phyloP scores from a whole-genome alignment of 208 protist genomes.

The Trypanosoma cruzi region DNA sequence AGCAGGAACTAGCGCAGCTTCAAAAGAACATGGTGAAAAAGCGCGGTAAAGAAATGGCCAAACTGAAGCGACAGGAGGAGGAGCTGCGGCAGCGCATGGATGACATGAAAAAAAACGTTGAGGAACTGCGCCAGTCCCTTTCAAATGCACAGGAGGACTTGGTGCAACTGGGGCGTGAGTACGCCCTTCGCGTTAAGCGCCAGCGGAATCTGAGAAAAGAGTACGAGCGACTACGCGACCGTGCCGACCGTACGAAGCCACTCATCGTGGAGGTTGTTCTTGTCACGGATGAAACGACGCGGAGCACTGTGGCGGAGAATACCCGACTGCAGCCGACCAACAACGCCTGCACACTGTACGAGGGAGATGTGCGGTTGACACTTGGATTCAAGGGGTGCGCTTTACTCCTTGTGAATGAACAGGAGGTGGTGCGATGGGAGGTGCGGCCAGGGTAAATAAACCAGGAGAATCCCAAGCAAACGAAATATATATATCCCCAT shows the following conservation, averaged over 20 bases:
- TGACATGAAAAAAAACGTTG: constrained; percentile 29
- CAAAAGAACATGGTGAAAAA: constrained; percentile 28
- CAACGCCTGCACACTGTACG: constrained; percentile 26
- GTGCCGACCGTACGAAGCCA: constrained; percentile 17
- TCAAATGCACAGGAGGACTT: constrained; percentile 37
- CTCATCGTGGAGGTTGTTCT: constrained; percentile 35
- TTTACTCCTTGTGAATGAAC: constrained; percentile 50
- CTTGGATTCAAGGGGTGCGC: constrained; percentile 34
- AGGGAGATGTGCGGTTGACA: constrained; percentile 31
- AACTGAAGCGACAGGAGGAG: constrained; percentile 55
- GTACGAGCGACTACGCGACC: constrained; percentile 21
- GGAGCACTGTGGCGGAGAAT: background rate
- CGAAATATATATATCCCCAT: background rate
- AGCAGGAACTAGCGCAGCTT: constrained; percentile 26
- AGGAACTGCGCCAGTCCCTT: constrained; percentile 20
- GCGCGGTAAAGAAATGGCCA: constrained; percentile 64
- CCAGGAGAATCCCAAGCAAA: background rate
- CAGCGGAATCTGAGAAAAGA: constrained; percentile 33
- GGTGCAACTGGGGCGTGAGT: constrained; percentile 46
- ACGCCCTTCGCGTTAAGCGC: constrained; percentile 45
- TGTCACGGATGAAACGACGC: background rate
- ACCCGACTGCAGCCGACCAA: constrained; percentile 13
- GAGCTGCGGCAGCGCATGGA: constrained; percentile 38
- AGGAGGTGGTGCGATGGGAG: constrained; percentile 48
- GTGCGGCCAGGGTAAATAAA: constrained; percentile 36